Evolutionary conservation across 352 stramenopile species (phyloP), one percentile per base, ranked within the genome.

Genomic region (Phytophthora macrochlamydospora): DNA sequence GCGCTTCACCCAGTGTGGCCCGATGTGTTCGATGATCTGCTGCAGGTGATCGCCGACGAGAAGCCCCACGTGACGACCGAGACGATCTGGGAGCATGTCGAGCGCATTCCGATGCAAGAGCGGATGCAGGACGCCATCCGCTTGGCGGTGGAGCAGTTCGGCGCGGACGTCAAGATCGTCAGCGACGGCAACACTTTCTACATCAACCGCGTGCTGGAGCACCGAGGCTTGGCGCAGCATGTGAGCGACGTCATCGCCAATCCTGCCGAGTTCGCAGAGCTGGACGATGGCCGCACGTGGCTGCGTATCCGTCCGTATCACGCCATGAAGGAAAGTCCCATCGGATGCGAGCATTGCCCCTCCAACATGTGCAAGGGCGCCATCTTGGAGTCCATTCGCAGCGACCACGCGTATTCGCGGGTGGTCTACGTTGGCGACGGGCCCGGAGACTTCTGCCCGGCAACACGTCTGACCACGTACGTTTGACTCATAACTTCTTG

Each of bases 341-440:
- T 88, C 35, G 76, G 68, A 2, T 91, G 82, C 51, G 7, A 46
- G 7, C 46, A 65, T 28, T 91, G 82, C 33, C 82, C 79, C 0
- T 55, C 65, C 32, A 89, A 91, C 68, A 87, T 91, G 79, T 91
- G 82, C 78, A 91, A 91, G 56, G 79, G 78, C 56, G 29, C n/a
- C 44, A 86, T 91, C 30, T 46, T 91, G 14, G 71, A 88, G 12
- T 38, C 54, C 1, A 76, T 91, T 48, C 71, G 65, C 12, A 44
- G 12, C 1, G 40, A 67, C 3, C 64, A 57, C 1, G 7, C 2
- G 0, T 83, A 72, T 51, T 44, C 76, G 7, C 63, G 68, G 24
- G 68, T 90, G 24, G 28, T 90, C 12, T 90, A 90, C 65, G 65
- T 90, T 5, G 81, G 81, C n/a, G 81, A 90, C 57, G 81, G 81